Conservation (phyloP, 805 yeast genomes). For the Pichia ethanolica region DNA sequence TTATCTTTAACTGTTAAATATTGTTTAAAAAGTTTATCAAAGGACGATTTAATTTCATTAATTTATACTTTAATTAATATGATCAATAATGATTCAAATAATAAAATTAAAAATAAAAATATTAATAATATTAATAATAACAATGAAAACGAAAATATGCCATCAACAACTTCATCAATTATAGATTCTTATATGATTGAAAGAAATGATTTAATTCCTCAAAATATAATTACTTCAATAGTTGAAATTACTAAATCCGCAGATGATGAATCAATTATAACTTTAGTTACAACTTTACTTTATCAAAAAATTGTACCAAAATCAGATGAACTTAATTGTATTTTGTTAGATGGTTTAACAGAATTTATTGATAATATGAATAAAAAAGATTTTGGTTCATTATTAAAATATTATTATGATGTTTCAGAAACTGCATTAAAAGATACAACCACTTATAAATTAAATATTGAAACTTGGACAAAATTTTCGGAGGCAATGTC, state of each 20-base stretch:
- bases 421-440: slow-evolving; percentile 39
- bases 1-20: slow-evolving; percentile 55
- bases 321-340: slow-evolving; percentile 45
- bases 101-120: slow-evolving; percentile 2
- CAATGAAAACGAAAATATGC: slow-evolving; percentile 1
- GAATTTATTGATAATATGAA: slow-evolving; percentile 54
- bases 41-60: slow-evolving; percentile 76
- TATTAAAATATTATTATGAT: slow-evolving; percentile 50
- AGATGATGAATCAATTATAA: slow-evolving; percentile 64
- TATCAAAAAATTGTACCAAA: slow-evolving; percentile 58
- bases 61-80: slow-evolving; percentile 78
- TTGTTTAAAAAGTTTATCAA: slow-evolving; percentile 62
- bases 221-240: slow-evolving; percentile 63
- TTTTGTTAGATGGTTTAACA: slow-evolving; percentile 55
- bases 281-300: slow-evolving; percentile 72
- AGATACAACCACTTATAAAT: slow-evolving; percentile 19
- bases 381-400: slow-evolving; percentile 58
- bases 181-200: slow-evolving; percentile 17
- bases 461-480: slow-evolving; percentile 38
- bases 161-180: slow-evolving; percentile 7
- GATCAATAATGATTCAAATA: slow-evolving; percentile 35
- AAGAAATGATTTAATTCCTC: slow-evolving; percentile 34
- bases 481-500: slow-evolving; percentile 32
- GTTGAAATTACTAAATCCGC: slow-evolving; percentile 59
- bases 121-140: slow-evolving; percentile 5